phyloP scores from a whole-genome alignment of 1,284 basidiomycete genomes.

The Papiliotrema nemorosa region DNA sequence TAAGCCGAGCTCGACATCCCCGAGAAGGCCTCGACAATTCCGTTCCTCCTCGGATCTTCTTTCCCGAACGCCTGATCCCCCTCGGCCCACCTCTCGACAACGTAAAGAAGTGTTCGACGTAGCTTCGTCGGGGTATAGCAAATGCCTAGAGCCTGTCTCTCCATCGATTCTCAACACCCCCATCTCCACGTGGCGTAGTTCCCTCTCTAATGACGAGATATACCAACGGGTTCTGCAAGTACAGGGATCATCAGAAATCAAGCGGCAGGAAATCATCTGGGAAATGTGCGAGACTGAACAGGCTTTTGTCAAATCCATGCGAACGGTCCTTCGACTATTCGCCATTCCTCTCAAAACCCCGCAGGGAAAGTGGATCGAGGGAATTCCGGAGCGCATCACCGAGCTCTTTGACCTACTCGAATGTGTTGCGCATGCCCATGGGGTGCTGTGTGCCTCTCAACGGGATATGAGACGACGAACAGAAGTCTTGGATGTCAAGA shows the following conservation, averaged over 20 bases:
- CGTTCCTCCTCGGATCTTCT: slow-evolving; percentile 18
- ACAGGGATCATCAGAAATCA: slow-evolving; percentile 55
- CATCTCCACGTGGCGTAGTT: slow-evolving; percentile 32
- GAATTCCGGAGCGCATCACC: slow-evolving; percentile 64
- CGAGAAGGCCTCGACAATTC: slow-evolving; percentile 14
- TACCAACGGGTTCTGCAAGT: slow-evolving; percentile 18
- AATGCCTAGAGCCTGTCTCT: slow-evolving; percentile 24
- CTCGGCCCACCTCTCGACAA: slow-evolving; percentile 21
- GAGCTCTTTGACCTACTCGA: slow-evolving; percentile 79
- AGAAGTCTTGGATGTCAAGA: slow-evolving; percentile 48
- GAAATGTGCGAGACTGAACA: slow-evolving; percentile 67
- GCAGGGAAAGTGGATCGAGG: slow-evolving; percentile 71
- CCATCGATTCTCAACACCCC: slow-evolving; percentile 14
- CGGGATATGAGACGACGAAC: slow-evolving; percentile 45
- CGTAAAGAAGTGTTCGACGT: slow-evolving; percentile 37
- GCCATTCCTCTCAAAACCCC: slow-evolving; percentile 66
- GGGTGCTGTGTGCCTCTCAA: slow-evolving; percentile 58
- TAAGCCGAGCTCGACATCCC: slow-evolving; percentile 16
- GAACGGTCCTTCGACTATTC: slow-evolving; percentile 64
- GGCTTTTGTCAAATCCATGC: slow-evolving; percentile 63
- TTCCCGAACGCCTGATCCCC: slow-evolving; percentile 23
- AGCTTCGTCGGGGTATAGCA: slow-evolving; percentile 35
- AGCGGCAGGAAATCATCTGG: slow-evolving; percentile 65
- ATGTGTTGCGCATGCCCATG: slow-evolving; percentile 72
- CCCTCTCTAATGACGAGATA: slow-evolving; percentile 18